Percentiles rank a stretch among this genome's conserved stretches.
phyloP scores from a whole-genome alignment of 345 rosid genomes.

The Physaria fendleri region DNA sequence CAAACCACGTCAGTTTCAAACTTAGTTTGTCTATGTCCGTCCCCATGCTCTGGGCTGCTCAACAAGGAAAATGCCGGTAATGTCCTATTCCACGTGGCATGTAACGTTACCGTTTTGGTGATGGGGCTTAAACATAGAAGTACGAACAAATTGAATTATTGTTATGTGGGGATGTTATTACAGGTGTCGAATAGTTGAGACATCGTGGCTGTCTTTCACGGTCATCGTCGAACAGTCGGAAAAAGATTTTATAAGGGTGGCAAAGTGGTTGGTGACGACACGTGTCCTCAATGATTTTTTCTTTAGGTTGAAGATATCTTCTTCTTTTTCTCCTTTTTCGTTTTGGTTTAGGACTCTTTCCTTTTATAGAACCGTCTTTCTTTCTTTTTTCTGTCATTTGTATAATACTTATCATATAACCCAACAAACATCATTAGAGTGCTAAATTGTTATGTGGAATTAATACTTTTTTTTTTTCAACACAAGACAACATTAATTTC shows the following conservation, averaged over 20 bases:
- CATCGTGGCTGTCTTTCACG: constrained; percentile 23
- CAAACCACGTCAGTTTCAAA: constrained; percentile 23
- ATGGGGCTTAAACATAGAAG: neutral
- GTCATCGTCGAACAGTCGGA: constrained; percentile 22
- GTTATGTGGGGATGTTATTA: neutral
- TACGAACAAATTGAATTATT: neutral
- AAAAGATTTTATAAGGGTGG: constrained; percentile 9
- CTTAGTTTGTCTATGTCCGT: constrained; percentile 14
- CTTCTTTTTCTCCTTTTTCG: neutral
- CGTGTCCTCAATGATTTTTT: constrained; percentile 26
- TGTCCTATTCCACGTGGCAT: constrained; percentile 24
- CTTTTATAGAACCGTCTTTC: neutral
- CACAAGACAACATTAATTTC: no score
- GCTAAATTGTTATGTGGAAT: neutral
- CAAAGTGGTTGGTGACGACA: constrained; percentile 13
- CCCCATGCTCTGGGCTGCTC: constrained; percentile 9
- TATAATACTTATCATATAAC: neutral
- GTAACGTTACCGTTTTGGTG: constrained; percentile 14
- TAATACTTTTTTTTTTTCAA: no score
- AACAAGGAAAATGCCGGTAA: neutral
- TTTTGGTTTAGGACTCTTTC: constrained; percentile 15
- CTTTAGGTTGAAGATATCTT: constrained; percentile 12
- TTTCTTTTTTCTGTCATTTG: neutral
- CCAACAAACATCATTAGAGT: neutral
- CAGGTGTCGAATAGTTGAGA: constrained; percentile 22